Evolutionary conservation across 352 stramenopile species (phyloP).

Genomic region (Phytophthora kernoviae): DNA sequence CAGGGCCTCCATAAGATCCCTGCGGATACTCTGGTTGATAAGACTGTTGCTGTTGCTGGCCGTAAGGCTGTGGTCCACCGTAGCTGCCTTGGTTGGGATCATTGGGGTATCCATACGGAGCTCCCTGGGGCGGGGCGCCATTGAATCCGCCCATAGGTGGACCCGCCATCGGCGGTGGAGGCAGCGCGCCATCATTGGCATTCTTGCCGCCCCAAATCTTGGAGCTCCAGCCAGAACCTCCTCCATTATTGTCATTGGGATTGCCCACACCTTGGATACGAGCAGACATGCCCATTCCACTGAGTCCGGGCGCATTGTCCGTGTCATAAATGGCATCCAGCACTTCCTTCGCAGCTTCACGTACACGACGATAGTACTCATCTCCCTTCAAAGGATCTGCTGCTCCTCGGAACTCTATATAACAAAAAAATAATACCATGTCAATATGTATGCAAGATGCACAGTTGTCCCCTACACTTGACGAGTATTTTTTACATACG

Average conservation of each 20-base stretch:
- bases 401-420: constrained; percentile 87
- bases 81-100: constrained; percentile 57
- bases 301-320: constrained; percentile 64
- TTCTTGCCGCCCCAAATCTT: constrained; percentile 77
- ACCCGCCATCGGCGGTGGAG: constrained; percentile 52
- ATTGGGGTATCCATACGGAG: constrained; percentile 54
- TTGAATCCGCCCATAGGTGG: constrained; percentile 60
- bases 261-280: constrained; percentile 84
- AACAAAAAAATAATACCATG: constrained; percentile 3
- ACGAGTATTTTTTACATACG: constrained; percentile 44
- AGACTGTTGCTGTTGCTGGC: constrained; percentile 39
- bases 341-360: constrained; percentile 93
- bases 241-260: constrained; percentile 45
- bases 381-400: constrained; percentile 95
- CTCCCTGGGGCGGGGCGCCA: constrained; percentile 21
- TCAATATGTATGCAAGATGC: constrained; percentile 4
- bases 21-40: constrained; percentile 59
- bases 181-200: constrained; percentile 59
- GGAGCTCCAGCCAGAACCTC: constrained; percentile 64
- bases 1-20: constrained; percentile 49
- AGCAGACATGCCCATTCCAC: constrained; percentile 80
- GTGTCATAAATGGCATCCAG: constrained; percentile 95
- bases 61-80: constrained; percentile 46
- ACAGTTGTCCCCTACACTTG: neutral
- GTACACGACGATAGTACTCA: constrained; percentile 92